Conservation (phyloP, 371 early-diverging fungal species). For the Blastocladiella emersonii region DNA sequence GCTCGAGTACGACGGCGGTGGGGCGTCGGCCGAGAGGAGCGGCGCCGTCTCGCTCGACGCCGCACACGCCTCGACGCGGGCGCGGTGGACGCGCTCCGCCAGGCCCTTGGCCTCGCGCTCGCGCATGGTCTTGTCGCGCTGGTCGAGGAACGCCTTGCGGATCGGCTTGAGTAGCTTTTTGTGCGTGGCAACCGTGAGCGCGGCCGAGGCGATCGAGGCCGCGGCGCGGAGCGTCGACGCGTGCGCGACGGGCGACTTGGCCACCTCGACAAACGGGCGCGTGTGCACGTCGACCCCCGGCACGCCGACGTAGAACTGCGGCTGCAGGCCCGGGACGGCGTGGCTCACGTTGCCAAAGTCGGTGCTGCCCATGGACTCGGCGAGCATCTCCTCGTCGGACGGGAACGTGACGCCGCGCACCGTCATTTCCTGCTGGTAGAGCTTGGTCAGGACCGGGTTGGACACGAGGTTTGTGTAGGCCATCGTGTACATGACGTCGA, state of each 20-base stretch:
- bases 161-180: not conserved
- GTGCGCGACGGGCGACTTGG: not conserved
- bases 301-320: conserved; percentile 34
- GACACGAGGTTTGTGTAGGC: conserved; percentile 29
- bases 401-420: conserved; percentile 24
- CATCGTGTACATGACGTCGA: conserved; percentile 32
- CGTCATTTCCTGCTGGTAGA: conserved; percentile 39
- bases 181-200: not conserved
- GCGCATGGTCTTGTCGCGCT: too few species aligned
- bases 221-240: not conserved
- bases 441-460: conserved; percentile 38
- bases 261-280: not conserved
- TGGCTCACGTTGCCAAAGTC: conserved; percentile 66
- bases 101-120: too few species aligned
- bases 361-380: conserved; percentile 31
- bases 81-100: too few species aligned
- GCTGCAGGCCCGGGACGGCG: conserved; percentile 35
- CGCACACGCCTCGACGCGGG: too few species aligned
- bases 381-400: conserved; percentile 23
- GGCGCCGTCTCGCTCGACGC: too few species aligned
- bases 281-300: conserved; percentile 4
- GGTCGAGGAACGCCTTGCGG: not conserved
- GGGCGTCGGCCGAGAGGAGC: too few species aligned
- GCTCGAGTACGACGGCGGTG: too few species aligned
- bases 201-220: not conserved